Base-by-base conservation (phyloP, 345 rosid species). In the Moringa oleifera region DNA sequence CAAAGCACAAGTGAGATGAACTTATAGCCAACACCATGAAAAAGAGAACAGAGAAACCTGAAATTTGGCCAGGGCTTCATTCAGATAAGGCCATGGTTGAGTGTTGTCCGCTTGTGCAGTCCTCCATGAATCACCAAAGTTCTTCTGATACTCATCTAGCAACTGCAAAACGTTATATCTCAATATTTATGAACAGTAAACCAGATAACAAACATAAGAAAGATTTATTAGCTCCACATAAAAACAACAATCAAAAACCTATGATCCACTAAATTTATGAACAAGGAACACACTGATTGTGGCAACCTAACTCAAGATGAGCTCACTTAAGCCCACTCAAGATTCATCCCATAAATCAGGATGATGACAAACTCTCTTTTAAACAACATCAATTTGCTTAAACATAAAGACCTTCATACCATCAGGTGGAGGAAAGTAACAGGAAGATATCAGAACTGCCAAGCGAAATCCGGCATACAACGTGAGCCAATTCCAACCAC, bases 141-240 rank as follows among this genome's bases (percentile, higher is more conserved):
- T 83, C 79, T 91, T 95, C 78, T 85, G 86, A 72, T 91, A 88
- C 83, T 91, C 99, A 76, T 95, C 99, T 46, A 91, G 41, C 36
- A 95, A 85, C 97, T 95, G 76, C 69, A 33, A 51, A 25, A 53
- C 33, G 70, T 25, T 22, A 24, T 28, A 1, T 55, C 24, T 36
- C 47, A 31, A 47, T 19, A 57, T 20, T 45, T 22, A 50, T 25
- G 17, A n/a, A n/a, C 52, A 69, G 23, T 21, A 23, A 52, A 16
- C 20, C 20, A 45, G 8, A 36, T 6, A 31, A 18, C 8, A 18
- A n/a, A 20, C 50, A 21, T 15, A 11, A 20, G 28, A 55, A n/a
- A 18, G 22, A 36, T 58, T 51, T 23, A 33, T 18, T 9, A 58
- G 25, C 23, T 4, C 12, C 47, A 41, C 47, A 41, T 7, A 11